Percentiles rank a stretch among this genome's conserved stretches.
phyloP scores from a whole-genome alignment of 2,329 filamentous ascomycete genomes.

The Fonsecaea monophora region DNA sequence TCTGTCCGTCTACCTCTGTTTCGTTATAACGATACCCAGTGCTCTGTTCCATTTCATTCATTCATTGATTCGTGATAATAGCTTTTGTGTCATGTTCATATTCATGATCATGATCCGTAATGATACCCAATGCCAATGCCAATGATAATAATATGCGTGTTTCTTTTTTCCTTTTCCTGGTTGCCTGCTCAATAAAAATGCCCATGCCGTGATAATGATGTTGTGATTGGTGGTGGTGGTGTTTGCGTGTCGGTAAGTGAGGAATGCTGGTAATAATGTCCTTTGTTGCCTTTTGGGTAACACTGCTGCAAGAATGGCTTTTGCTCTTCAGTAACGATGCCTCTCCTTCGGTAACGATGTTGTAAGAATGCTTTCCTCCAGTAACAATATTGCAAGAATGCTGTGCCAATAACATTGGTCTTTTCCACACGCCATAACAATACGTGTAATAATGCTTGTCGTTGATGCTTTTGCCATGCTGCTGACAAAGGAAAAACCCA shows the following conservation, averaged over 20 bases:
- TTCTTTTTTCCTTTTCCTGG: too few species aligned
- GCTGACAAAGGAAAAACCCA: neutral
- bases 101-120: constrained; percentile 2
- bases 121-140: constrained; percentile 2
- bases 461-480: neutral
- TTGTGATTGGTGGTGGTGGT: neutral
- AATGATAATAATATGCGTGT: neutral
- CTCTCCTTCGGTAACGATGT: neutral
- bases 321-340: neutral
- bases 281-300: neutral
- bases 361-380: neutral
- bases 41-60: neutral
- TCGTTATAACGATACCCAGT: neutral
- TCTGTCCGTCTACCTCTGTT: neutral
- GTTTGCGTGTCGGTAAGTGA: neutral
- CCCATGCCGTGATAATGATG: neutral
- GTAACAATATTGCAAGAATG: neutral
- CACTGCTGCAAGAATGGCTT: neutral
- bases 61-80: neutral
- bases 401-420: neutral
- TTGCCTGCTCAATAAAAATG: neutral
- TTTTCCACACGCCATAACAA: neutral
- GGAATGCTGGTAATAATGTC: neutral
- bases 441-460: neutral
- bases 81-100: neutral